Evolutionary conservation across 371 early-diverging fungal species (phyloP).

Genomic region (Mortierella sp.): DNA sequence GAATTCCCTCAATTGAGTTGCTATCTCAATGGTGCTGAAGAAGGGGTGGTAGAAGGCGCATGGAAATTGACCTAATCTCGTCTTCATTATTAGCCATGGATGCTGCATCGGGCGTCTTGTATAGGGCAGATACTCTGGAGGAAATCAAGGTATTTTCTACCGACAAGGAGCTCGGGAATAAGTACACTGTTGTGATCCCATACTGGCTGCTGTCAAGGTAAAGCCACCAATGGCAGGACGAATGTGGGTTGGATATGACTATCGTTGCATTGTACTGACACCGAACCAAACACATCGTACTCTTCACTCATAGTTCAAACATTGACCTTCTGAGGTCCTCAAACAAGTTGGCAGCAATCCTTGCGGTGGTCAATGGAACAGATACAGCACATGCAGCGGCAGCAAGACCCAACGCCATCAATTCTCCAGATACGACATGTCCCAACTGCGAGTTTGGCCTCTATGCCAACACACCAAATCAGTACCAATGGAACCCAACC

Average conservation of each 20-base stretch:
- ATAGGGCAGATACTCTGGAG: slow-evolving; percentile 61
- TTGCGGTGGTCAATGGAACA: slow-evolving; percentile 63
- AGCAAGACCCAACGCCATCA: slow-evolving; percentile 34
- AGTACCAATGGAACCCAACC: slow-evolving; percentile 79
- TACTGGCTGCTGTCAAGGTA: slow-evolving; percentile 73
- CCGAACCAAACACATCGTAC: not conserved
- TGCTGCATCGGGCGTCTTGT: slow-evolving; percentile 69
- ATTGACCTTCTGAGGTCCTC: slow-evolving; percentile 53
- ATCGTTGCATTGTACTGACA: not conserved
- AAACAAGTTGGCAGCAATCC: slow-evolving; percentile 62
- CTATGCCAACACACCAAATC: slow-evolving; percentile 67
- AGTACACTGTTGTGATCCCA: slow-evolving; percentile 74
- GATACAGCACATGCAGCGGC: slow-evolving; percentile 24
- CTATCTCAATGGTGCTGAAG: not conserved
- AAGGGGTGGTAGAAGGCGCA: not conserved
- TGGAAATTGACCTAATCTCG: slow-evolving; percentile 15
- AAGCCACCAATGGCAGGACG: not conserved
- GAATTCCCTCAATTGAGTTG: not conserved
- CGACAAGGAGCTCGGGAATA: slow-evolving; percentile 41
- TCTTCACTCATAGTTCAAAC: slow-evolving; percentile 16
- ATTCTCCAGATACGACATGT: slow-evolving; percentile 75
- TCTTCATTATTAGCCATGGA: slow-evolving; percentile 27
- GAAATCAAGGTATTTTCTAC: slow-evolving; percentile 67
- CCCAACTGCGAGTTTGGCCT: slow-evolving; percentile 83
- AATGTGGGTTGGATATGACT: not conserved